Conservation (phyloP, 139 green algal species). For the Micractinium sp. region DNA sequence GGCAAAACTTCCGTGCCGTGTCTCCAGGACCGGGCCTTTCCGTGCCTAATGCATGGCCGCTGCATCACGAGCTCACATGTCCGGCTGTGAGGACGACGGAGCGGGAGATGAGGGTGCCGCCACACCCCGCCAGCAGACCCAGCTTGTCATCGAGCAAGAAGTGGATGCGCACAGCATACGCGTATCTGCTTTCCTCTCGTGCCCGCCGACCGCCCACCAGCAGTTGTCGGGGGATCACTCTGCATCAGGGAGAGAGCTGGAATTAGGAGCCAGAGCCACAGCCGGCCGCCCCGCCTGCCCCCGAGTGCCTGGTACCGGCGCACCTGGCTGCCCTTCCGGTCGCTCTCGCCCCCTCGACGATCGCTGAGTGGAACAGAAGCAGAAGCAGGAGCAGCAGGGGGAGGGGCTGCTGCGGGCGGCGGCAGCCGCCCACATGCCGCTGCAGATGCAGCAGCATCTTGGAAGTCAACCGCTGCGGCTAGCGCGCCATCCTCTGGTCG, state of each 20-base stretch:
- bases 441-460: neutral
- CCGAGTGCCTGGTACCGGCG: neutral
- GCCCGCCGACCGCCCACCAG: neutral
- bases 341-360: neutral
- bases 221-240: neutral
- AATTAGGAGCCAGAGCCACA: neutral
- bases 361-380: neutral
- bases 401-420: neutral
- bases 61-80: neutral
- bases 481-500: neutral
- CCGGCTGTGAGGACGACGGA: constrained; percentile 9
- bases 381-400: neutral
- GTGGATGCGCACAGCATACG: constrained; percentile 6
- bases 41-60: too few species aligned
- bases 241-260: neutral
- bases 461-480: neutral
- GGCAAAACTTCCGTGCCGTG: too few species aligned
- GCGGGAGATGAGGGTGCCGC: constrained; percentile 20
- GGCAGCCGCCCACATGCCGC: neutral
- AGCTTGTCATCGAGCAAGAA: constrained; percentile 21
- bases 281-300: neutral
- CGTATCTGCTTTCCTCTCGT: neutral
- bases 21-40: too few species aligned
- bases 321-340: neutral
- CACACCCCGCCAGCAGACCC: constrained; percentile 17